Base-by-base conservation (phyloP, 1,139 yeast genomes). In the Ogataea hybrid region DNA sequence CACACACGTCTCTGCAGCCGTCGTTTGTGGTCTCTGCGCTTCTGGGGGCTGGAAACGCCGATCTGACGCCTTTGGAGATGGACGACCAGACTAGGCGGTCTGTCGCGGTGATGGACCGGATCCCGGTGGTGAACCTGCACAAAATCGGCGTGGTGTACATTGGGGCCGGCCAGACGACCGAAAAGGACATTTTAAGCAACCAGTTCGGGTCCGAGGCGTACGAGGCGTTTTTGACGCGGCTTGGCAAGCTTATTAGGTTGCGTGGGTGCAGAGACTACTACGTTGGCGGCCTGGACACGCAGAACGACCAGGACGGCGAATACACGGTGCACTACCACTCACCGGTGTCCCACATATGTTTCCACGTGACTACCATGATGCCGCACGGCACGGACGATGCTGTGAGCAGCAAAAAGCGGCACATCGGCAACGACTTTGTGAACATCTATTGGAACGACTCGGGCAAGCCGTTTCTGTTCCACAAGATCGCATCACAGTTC, bases 301-400 rank as follows among this genome's bases (percentile, higher is more conserved):
- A 74, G 42, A 73, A 71, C 48, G 81, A 81, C 50, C 59, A 70
- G 21, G 96, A 86, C 64, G 96, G 96, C 4, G 81, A 83, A 47
- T 83, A 67, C 56, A 87, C 95, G 0, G 67, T 84, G 43, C 77
- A 79, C 39, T 85, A 92, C 89, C 71, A 76, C 40, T 86, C 84
- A 51, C 80, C 82, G 56, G 76, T 79, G 25, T 71, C 80, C 1
- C 96, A 86, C 57, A 65, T 87, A 37, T 75, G 86, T 8, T 88
- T 78, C 62, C 96, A 88, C 59, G 75, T 86, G 3, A 81, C 89
- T 1, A 85, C 95, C 0, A 64, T 88, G 75, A 88, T 88, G 95
- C 83, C 84, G 2, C 67, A 70, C 39, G 61, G 58, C n/a, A 52
- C 52, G 3, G 67, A 67, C 28, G 83, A 79, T 51, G 59, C 63